Conservation (phyloP, 2,329 filamentous ascomycete genomes). For the Cadophora luteo-olivacea region DNA sequence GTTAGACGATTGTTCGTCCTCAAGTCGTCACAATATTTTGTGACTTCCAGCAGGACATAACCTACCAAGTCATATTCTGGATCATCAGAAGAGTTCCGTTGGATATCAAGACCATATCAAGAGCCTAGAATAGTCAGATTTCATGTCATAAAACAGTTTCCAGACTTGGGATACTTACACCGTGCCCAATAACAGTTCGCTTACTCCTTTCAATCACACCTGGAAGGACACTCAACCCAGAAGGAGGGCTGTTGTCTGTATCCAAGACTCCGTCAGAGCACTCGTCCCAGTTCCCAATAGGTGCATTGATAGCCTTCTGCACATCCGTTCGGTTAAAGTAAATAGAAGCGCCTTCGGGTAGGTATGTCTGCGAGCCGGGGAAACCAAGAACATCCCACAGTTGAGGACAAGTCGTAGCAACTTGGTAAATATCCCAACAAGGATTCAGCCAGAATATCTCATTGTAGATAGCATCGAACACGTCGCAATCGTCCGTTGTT, state of each 20-base stretch:
- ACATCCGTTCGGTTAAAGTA: constrained; percentile 69
- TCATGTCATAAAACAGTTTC: not conserved
- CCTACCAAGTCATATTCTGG: constrained; percentile 70
- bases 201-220: constrained; percentile 75
- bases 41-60: not conserved
- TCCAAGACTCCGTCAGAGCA: constrained; percentile 58
- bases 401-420: constrained; percentile 74
- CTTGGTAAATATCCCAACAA: constrained; percentile 80
- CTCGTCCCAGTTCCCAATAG: constrained; percentile 71
- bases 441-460: constrained; percentile 69
- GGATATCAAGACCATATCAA: constrained; percentile 62
- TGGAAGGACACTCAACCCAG: constrained; percentile 65
- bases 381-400: constrained; percentile 74
- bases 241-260: constrained; percentile 60
- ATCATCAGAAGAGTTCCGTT: constrained; percentile 66
- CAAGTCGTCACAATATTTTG: not conserved
- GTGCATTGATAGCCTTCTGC: constrained; percentile 67
- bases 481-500: constrained; percentile 57
- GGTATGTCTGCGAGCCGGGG: constrained; percentile 68
- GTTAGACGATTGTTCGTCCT: not conserved
- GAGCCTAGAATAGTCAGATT: constrained; percentile 37
- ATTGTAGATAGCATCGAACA: constrained; percentile 62
- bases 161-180: constrained; percentile 54
- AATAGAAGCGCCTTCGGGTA: constrained; percentile 64
- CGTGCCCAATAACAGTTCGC: constrained; percentile 77